Base-by-base conservation (phyloP, 768 basidiomycete species). In the Boletus bicolor region DNA sequence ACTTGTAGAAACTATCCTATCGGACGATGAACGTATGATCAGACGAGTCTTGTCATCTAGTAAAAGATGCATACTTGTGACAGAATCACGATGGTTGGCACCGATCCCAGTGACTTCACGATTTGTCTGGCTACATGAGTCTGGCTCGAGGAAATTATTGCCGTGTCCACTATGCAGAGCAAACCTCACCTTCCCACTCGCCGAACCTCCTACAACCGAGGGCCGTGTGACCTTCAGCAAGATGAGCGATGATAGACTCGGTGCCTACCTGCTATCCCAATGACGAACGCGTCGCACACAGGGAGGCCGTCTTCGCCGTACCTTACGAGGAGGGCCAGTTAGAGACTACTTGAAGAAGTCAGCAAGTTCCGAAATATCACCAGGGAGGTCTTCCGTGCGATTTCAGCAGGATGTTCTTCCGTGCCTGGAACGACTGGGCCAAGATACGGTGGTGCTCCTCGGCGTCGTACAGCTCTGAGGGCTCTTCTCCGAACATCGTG, bases 1-100 rank as follows among this genome's bases (percentile, higher is more conserved):
- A 74, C 64, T 87, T 91, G 75, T 99, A 99, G 73, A 98, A 99
- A 68, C 91, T 91, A 71, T 98, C 95, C 90, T 94, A 71, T 45
- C 55, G 19, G 44, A 36, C 4, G 21, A 45, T 41, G 26, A 12
- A 36, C 26, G 5, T 24, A 30, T 38, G 17, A 39, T 41, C 34
- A 46, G 21, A 45, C 30, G 37, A 21, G 30, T 19, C n/a, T 24
- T 17, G 43, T 19, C 17, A 28, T 46, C 34, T 11, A 37, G 30
- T 32, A 34, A 9, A 42, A 37, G 41, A 44, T 10, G 53, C 72
- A 37, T 57, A 87, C 90, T 75, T 94, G 93, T 28, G 92, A 93
- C 49, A 99, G 72, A 62, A 99, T 97, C 51, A 96, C 84, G 37
- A 98, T 89, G 45, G 86, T 85, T 5, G 91, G 91, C 41, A 93